Evolutionary conservation across 2,329 filamentous ascomycete species (phyloP), one percentile per base, ranked within the genome.

Genomic region (Scleromitrula shiraiana): DNA sequence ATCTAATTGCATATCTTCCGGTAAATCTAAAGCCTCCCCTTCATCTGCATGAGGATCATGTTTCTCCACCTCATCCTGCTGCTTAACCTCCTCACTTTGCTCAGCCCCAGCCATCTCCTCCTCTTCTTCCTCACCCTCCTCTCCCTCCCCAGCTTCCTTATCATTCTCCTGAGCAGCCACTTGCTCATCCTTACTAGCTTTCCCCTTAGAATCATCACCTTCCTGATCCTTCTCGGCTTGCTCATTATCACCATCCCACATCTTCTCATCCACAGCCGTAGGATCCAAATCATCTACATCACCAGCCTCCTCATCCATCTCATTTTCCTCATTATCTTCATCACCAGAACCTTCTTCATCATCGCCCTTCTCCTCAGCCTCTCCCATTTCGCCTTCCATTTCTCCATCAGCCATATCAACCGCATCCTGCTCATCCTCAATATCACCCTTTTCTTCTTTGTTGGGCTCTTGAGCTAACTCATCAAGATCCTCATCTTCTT

Each of bases 401-500:
- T 97, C 93, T 56, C 95, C 85, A 56, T 90, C 83, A 9, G 89
- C 88, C 83, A 93, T 91, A 59, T 93, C 87, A n/a, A 93, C 83
- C 1, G 87, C 88, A 66, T 93, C 87, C 58, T 90, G 80, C 62
- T 91, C 79, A 56, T 89, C 82, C 56, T 90, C 83, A 46, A 89
- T 83, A 14, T 86, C 83, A 33, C 72, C 68, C 30, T 78, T 72
- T 22, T 71, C 64, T 35, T 70, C 68, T 27, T 77, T 71, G 51
- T 87, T 83, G 35, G 82, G 77, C 60, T 96, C 85, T 64, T 96
- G 88, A 0, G 93, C 91, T 37, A 98, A 73, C 57, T 98, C 93
- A 0, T 86, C 82, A 4, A 98, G 70, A 63, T 98, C 90, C 64
- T 99, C 93, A 52, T 98, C 91, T 14, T 91, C 84, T 54, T 87